Conservation (phyloP, 495 filamentous ascomycete genomes). For the Xanthoparmelia taractica region DNA sequence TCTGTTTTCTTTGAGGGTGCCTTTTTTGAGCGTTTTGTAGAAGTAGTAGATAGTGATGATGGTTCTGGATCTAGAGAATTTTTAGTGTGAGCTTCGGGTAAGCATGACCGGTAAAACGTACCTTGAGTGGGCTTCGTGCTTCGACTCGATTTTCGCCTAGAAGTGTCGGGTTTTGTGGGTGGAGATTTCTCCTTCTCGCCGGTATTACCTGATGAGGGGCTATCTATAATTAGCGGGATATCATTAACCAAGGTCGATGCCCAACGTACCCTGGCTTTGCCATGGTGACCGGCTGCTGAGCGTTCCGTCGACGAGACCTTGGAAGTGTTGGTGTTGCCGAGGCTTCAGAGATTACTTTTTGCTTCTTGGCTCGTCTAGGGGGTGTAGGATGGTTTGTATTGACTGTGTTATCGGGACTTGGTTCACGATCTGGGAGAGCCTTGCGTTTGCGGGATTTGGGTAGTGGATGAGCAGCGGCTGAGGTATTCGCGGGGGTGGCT, state of each 20-base stretch:
- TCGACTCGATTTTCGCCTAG: constrained; percentile 61
- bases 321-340: constrained; percentile 31
- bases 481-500: constrained; percentile 17
- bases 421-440: constrained; percentile 39
- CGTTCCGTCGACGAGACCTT: constrained; percentile 49
- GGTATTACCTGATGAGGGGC: constrained; percentile 23
- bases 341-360: constrained; percentile 32
- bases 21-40: constrained; percentile 51
- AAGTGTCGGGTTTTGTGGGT: constrained; percentile 43
- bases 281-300: constrained; percentile 63
- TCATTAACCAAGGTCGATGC: not conserved
- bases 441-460: constrained; percentile 48
- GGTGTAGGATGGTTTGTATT: constrained; percentile 35
- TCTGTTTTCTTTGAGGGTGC: constrained; percentile 45
- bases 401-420: constrained; percentile 35
- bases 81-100: constrained; percentile 3
- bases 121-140: constrained; percentile 49
- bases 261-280: constrained; percentile 68
- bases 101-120: not conserved
- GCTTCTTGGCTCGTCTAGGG: constrained; percentile 47
- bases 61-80: constrained; percentile 20
- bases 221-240: not conserved
- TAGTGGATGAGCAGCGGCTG: constrained; percentile 12
- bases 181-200: constrained; percentile 39
- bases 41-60: constrained; percentile 22